phyloP scores from a whole-genome alignment of 2,329 filamentous ascomycete species.

The Aureobasidium subglaciale region DNA sequence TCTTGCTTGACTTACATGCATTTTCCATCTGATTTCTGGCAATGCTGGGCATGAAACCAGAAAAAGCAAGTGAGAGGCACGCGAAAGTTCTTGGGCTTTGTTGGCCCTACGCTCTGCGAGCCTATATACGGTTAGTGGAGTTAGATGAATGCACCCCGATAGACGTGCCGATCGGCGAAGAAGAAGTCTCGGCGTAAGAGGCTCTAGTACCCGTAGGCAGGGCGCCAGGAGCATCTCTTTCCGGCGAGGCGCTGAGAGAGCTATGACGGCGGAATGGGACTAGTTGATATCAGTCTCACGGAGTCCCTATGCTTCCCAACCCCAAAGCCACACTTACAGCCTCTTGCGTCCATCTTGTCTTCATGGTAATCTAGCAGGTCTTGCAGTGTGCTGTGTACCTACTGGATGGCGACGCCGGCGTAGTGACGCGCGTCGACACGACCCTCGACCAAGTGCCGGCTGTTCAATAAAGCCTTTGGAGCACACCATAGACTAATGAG shows the following conservation, averaged over 20 bases:
- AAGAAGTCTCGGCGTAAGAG: background rate
- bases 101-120: background rate
- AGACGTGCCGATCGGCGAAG: background rate
- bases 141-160: too few species aligned
- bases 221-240: background rate
- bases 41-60: conserved; percentile 8
- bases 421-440: background rate
- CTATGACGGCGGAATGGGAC: background rate
- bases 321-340: background rate
- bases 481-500: background rate
- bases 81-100: background rate
- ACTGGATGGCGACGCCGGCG: background rate
- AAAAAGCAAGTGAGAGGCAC: conserved; percentile 15
- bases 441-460: background rate
- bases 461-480: background rate
- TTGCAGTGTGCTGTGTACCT: background rate
- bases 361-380: too few species aligned
- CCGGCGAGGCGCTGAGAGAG: background rate
- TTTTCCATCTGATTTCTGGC: conserved; percentile 9
- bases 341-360: background rate
- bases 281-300: background rate
- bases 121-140: background rate
- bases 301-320: too few species aligned
- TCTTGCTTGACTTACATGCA: conserved; percentile 2
- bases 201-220: background rate